phyloP scores from a whole-genome alignment of 2,329 filamentous ascomycete genomes.

The Xylaria multiplex region DNA sequence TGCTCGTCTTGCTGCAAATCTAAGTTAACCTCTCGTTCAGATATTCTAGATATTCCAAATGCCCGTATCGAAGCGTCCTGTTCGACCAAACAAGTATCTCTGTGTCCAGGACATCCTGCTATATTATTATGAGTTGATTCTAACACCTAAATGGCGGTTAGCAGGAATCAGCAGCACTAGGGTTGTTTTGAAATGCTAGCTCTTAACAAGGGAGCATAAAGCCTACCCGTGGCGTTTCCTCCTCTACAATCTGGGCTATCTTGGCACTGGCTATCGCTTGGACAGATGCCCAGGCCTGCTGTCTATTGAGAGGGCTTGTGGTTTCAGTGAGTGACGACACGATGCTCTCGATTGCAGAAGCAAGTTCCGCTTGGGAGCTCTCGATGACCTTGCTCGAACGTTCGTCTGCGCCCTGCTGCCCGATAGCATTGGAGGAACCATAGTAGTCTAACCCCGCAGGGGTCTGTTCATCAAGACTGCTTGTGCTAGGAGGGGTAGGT shows the following conservation, averaged over 20 bases:
- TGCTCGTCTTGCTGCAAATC: conserved; percentile 7
- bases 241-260: conserved; percentile 10
- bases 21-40: not conserved
- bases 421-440: conserved; percentile 1
- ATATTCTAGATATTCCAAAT: not conserved
- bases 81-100: not conserved
- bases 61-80: not conserved
- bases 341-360: conserved; percentile 15
- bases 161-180: conserved; percentile 1
- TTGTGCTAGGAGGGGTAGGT: conserved; percentile 21
- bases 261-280: conserved; percentile 20
- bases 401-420: not conserved
- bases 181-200: conserved; percentile 19
- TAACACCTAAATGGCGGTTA: conserved; percentile 18
- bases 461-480: conserved; percentile 24
- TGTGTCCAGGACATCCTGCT: conserved; percentile 1
- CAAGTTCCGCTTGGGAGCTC: conserved; percentile 3
- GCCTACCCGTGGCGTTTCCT: not conserved
- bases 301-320: conserved; percentile 3
- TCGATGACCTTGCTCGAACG: not conserved
- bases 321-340: conserved; percentile 14
- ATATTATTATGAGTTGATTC: not conserved
- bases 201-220: not conserved
- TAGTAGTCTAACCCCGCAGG: conserved; percentile 16
- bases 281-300: conserved; percentile 20